phyloP scores from a whole-genome alignment of 129 eudicot genomes.

The Pittosporum tobira region DNA sequence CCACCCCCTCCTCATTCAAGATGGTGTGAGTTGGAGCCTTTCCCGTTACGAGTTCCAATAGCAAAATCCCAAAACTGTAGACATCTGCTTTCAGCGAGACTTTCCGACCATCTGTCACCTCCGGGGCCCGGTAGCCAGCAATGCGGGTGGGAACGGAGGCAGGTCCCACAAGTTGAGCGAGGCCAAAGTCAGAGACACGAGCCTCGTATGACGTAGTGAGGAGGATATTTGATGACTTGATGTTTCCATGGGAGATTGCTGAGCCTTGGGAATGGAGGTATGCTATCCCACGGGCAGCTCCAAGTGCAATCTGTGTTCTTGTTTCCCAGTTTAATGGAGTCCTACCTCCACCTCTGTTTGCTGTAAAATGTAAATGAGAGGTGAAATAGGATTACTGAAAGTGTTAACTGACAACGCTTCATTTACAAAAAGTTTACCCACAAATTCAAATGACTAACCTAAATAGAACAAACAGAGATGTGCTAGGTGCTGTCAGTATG shows the following conservation, averaged over 20 bases:
- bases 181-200: constrained; percentile 87
- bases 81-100: constrained; percentile 86
- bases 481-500: too few relatives aligned
- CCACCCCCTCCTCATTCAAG: constrained; percentile 84
- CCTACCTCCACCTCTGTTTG: constrained; percentile 77
- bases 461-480: too few relatives aligned
- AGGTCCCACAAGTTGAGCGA: constrained; percentile 70
- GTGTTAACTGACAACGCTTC: not conserved
- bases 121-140: constrained; percentile 88
- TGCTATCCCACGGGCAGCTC: constrained; percentile 74
- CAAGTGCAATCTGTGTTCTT: constrained; percentile 64
- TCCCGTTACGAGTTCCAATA: constrained; percentile 73
- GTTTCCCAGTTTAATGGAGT: constrained; percentile 90
- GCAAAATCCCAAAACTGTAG: constrained; percentile 77
- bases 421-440: too few relatives aligned
- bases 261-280: constrained; percentile 71
- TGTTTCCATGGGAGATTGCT: constrained; percentile 69
- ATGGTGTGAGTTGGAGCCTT: constrained; percentile 73
- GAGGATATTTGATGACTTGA: constrained; percentile 81
- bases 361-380: constrained; percentile 18
- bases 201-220: constrained; percentile 66
- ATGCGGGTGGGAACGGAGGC: constrained; percentile 55
- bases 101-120: constrained; percentile 61
- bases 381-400: not conserved
- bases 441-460: too few relatives aligned